phyloP scores from a whole-genome alignment of 2,329 filamentous ascomycete species.

The Bipolaris victoriae region DNA sequence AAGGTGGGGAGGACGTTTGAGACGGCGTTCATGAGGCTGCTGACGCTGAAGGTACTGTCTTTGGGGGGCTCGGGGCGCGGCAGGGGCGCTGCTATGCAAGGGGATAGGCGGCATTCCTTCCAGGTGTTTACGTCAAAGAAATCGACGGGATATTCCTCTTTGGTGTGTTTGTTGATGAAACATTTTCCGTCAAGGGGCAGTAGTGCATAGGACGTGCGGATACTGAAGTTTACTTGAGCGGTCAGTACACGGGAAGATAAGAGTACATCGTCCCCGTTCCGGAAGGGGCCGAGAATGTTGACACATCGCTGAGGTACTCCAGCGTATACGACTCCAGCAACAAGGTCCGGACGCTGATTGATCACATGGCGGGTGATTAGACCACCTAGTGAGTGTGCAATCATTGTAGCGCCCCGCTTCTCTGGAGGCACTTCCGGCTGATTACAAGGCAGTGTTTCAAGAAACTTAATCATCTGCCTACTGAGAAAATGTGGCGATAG shows the following conservation, averaged over 20 bases:
- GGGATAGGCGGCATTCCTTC: conserved; percentile 78
- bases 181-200: conserved; percentile 86
- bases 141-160: conserved; percentile 79
- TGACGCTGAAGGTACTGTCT: conserved; percentile 50
- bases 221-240: conserved; percentile 90
- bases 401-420: conserved; percentile 74
- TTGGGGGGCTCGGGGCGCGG: conserved; percentile 57
- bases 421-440: conserved; percentile 58
- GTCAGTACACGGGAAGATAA: conserved; percentile 89
- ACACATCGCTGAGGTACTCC: conserved; percentile 85
- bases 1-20: conserved; percentile 54
- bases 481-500: conserved; percentile 81
- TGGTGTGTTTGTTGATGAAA: conserved; percentile 82
- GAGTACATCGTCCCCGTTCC: conserved; percentile 91
- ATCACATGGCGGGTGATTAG: conserved; percentile 87
- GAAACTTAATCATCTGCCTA: conserved; percentile 71
- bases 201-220: conserved; percentile 83
- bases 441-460: conserved; percentile 79
- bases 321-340: conserved; percentile 83
- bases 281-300: conserved; percentile 87
- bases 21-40: conserved; percentile 55
- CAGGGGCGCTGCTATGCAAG: conserved; percentile 73
- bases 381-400: conserved; percentile 87
- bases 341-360: conserved; percentile 82
- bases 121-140: conserved; percentile 83